phyloP scores from a whole-genome alignment of 257 asterid species.

The Nicotiana sylvestris region DNA sequence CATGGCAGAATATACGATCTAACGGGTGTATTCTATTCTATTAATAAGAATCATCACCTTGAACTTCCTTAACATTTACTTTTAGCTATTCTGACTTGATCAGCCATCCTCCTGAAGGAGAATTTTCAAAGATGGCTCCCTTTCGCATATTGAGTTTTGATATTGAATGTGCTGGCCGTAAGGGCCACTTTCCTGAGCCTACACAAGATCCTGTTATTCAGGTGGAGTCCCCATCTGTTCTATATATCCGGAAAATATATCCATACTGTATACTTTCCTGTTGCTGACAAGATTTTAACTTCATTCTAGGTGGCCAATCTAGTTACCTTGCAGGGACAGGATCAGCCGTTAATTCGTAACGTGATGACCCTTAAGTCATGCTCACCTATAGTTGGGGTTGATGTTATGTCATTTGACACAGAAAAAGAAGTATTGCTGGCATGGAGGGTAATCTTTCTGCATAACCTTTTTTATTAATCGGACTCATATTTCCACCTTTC shows the following conservation, averaged over 20 bases:
- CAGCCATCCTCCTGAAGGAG: slow-evolving; percentile 95
- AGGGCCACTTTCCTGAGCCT: slow-evolving; percentile 97
- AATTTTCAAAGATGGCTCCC: slow-evolving; percentile 97
- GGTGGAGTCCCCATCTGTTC: slow-evolving; percentile 31
- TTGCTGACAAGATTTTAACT: slow-evolving; percentile 22
- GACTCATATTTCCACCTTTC: background rate
- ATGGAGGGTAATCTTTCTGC: slow-evolving; percentile 78
- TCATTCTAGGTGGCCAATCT: slow-evolving; percentile 78
- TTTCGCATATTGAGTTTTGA: slow-evolving; percentile 96
- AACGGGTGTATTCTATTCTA: slow-evolving; percentile 6
- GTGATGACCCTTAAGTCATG: slow-evolving; percentile 98
- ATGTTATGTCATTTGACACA: slow-evolving; percentile 93
- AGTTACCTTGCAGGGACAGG: slow-evolving; percentile 90
- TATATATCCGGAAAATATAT: slow-evolving; percentile 1
- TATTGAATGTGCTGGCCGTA: slow-evolving; percentile 98
- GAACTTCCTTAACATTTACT: slow-evolving; percentile 33
- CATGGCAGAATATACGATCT: background rate
- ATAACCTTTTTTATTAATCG: background rate
- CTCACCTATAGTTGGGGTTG: slow-evolving; percentile 95
- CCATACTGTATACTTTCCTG: slow-evolving; percentile 12
- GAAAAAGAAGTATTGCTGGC: slow-evolving; percentile 86
- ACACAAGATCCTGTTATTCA: slow-evolving; percentile 97
- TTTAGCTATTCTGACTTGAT: slow-evolving; percentile 71
- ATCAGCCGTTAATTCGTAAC: slow-evolving; percentile 84
- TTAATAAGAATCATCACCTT: background rate